phyloP scores from a whole-genome alignment of 768 basidiomycete species.

The Cubamyces lactineus region DNA sequence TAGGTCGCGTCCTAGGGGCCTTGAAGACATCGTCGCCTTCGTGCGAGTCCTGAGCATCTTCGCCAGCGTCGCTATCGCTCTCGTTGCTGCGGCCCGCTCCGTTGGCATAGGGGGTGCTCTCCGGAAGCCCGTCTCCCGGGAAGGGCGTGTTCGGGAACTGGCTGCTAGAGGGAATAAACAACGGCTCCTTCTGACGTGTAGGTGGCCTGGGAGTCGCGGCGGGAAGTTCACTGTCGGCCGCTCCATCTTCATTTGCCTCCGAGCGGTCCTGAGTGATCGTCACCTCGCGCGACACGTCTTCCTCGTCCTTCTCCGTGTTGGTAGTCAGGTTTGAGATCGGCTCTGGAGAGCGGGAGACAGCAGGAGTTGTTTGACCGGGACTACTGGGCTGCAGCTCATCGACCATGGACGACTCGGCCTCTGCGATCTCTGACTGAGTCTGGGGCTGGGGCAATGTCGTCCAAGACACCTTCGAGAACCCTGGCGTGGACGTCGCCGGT shows the following conservation, averaged over 20 bases:
- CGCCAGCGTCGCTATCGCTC: not conserved
- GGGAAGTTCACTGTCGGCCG: not conserved
- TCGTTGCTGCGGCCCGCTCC: not conserved
- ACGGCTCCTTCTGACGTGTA: slow-evolving; percentile 32
- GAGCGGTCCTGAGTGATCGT: slow-evolving; percentile 14
- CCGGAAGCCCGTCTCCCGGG: slow-evolving; percentile 20
- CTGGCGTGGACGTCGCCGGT: not conserved
- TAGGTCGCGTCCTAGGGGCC: slow-evolving; percentile 5
- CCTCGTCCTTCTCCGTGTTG: slow-evolving; percentile 7
- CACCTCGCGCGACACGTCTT: slow-evolving; percentile 11
- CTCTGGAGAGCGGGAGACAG: not conserved
- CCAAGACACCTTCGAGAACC: slow-evolving; percentile 31
- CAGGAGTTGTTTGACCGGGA: slow-evolving; percentile 20
- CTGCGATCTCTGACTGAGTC: slow-evolving; percentile 19
- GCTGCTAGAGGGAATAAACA: slow-evolving; percentile 57
- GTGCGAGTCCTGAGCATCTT: not conserved
- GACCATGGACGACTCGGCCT: slow-evolving; percentile 30
- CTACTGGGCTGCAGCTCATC: slow-evolving; percentile 44
- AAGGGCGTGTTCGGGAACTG: slow-evolving; percentile 60
- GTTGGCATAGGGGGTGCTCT: slow-evolving; percentile 8
- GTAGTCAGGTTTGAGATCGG: not conserved
- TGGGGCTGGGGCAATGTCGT: slow-evolving; percentile 32
- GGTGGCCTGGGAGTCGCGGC: slow-evolving; percentile 11
- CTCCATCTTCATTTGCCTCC: not conserved
- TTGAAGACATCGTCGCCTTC: slow-evolving; percentile 38